Evolutionary conservation across 2,329 filamentous ascomycete genomes (phyloP).

Genomic region (Gaeumannomyces tritici): DNA sequence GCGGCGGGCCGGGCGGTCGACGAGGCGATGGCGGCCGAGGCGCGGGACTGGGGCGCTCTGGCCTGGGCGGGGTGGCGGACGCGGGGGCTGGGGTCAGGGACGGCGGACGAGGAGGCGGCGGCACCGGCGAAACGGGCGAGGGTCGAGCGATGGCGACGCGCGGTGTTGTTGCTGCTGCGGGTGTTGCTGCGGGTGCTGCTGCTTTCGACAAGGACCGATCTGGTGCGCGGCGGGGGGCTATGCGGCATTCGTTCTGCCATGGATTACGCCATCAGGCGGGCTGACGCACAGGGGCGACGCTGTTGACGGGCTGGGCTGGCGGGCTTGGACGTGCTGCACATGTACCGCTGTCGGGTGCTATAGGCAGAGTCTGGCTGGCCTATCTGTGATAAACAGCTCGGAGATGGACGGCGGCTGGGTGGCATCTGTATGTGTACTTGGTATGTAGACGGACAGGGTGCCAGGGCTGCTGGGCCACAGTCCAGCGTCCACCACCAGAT

Average conservation of each 20-base stretch:
- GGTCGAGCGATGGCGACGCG: background rate
- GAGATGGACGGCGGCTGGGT: background rate
- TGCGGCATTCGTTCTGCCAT: slow-evolving; percentile 53
- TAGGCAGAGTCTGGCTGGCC: no score
- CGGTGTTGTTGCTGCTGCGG: background rate
- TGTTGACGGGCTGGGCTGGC: background rate
- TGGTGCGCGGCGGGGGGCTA: slow-evolving; percentile 27
- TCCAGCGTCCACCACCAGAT: background rate
- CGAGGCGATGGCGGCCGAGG: background rate
- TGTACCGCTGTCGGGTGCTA: background rate
- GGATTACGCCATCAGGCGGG: slow-evolving; percentile 56
- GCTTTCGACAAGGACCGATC: slow-evolving; percentile 43
- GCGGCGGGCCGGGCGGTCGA: background rate
- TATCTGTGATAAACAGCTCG: no score
- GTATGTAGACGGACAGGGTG: background rate
- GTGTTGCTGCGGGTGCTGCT: slow-evolving; percentile 8
- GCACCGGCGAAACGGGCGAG: background rate
- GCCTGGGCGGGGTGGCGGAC: background rate
- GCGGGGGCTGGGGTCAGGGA: background rate
- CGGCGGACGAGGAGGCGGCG: slow-evolving; percentile 1
- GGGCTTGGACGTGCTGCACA: no score
- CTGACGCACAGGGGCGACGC: slow-evolving; percentile 8
- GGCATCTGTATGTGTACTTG: no score
- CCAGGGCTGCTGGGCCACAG: background rate
- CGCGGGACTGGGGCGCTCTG: no score